These are phyloP conservation scores for Capsella bursapastoris DNA, from an alignment of 345 rosid species.

Conservation along the genomic window DNA sequence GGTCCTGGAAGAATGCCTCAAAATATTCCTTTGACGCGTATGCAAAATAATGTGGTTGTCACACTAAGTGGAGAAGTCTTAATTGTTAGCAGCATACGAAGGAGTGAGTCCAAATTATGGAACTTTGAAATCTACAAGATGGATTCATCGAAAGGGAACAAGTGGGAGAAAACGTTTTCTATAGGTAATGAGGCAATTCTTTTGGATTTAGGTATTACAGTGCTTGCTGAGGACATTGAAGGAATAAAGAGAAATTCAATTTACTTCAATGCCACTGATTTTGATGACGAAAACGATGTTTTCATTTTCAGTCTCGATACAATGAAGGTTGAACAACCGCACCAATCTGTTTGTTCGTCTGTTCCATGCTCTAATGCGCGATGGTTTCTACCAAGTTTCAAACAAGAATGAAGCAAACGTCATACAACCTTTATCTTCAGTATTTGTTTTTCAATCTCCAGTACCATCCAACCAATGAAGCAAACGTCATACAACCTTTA, in stretches of 20 bases:
- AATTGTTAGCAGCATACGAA: background rate
- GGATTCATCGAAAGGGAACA: background rate
- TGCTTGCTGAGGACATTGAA: conserved; percentile 3
- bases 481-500: no score
- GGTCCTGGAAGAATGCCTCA: background rate
- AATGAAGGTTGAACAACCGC: conserved; percentile 1
- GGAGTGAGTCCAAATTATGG: background rate
- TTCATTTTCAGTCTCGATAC: conserved; percentile 12
- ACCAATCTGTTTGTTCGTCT: background rate
- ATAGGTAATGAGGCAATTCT: background rate
- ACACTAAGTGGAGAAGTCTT: conserved; percentile 8
- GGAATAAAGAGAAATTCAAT: conserved; percentile 3
- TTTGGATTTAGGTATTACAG: conserved; percentile 20
- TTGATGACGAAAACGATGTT: background rate
- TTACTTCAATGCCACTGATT: background rate
- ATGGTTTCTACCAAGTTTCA: no score
- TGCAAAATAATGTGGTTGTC: no score
- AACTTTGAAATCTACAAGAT: conserved; percentile 9
- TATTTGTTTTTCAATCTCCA: no score
- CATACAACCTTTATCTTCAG: no score
- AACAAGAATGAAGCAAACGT: no score
- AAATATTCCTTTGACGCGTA: background rate
- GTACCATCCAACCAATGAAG: no score
- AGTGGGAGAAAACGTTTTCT: conserved; percentile 4
- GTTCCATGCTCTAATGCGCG: background rate